Conservation (phyloP, 345 rosid genomes). For the Rhizophora apiculata region DNA sequence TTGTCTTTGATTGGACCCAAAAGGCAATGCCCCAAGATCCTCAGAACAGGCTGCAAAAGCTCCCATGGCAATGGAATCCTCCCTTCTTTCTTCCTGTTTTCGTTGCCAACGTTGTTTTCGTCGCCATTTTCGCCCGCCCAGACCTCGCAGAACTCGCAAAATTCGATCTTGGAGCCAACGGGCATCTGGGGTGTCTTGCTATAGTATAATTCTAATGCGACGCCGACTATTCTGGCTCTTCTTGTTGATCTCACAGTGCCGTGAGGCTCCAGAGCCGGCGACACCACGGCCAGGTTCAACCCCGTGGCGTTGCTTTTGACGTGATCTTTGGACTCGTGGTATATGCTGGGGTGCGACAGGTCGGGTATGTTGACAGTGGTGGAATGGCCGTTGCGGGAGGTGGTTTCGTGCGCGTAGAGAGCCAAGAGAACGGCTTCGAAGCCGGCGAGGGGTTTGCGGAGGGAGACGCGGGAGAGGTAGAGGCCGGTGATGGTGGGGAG, state of each 20-base stretch:
- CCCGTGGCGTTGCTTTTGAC: conserved; percentile 43
- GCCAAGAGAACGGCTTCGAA: conserved; percentile 81
- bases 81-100: conserved; percentile 20
- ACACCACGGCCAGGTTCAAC: conserved; percentile 59
- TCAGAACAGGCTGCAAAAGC: conserved; percentile 65
- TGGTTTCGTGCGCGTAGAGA: conserved; percentile 70
- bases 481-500: conserved; percentile 63
- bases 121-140: conserved; percentile 61
- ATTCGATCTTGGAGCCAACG: conserved; percentile 55
- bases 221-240: conserved; percentile 68
- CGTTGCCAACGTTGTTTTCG: not conserved
- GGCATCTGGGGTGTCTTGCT: conserved; percentile 55
- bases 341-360: conserved; percentile 61
- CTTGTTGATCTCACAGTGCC: conserved; percentile 71
- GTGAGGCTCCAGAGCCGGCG: conserved; percentile 72
- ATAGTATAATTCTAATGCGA: conserved; percentile 68
- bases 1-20: conserved; percentile 40
- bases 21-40: conserved; percentile 74
- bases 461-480: conserved; percentile 71
- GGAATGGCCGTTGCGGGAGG: conserved; percentile 57
- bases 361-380: conserved; percentile 66
- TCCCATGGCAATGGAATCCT: conserved; percentile 74
- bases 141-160: conserved; percentile 58
- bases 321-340: conserved; percentile 56
- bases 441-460: conserved; percentile 64